A percentile compares a stretch with the other conserved stretches of the same genome.
These are phyloP conservation scores for Wickerhamia fluorescens DNA, from an alignment of 805 yeast genomes.

Conservation along the genomic window DNA sequence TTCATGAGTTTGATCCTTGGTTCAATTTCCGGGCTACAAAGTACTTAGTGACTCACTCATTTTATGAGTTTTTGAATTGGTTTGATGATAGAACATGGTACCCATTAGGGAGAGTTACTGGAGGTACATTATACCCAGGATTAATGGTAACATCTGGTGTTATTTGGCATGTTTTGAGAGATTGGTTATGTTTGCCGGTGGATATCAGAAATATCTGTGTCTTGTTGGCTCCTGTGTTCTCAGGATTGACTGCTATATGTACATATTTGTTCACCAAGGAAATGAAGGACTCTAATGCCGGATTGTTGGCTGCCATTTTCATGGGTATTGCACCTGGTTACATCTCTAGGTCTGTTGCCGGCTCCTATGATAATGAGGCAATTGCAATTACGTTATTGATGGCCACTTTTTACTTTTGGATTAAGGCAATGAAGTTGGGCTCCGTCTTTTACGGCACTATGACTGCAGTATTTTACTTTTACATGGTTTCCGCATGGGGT, in stretches of 20 bases:
- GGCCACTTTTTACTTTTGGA: constrained; percentile 95
- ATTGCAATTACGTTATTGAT: constrained; percentile 92
- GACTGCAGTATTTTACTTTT: constrained; percentile 86
- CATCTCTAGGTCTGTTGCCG: constrained; percentile 97
- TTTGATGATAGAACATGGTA: constrained; percentile 99
- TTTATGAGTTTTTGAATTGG: constrained; percentile 93
- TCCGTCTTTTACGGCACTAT: constrained; percentile 76
- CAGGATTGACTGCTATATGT: constrained; percentile 85
- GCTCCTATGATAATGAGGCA: constrained; percentile 98
- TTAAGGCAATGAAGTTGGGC: constrained; percentile 87
- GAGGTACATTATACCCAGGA: constrained; percentile 98
- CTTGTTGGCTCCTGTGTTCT: constrained; percentile 91
- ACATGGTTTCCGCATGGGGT: constrained; percentile 99
- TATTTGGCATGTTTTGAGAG: constrained; percentile 66
- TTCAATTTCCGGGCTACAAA: constrained; percentile 95
- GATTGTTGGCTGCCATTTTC: constrained; percentile 85
- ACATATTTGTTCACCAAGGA: constrained; percentile 85
- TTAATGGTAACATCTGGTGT: constrained; percentile 95
- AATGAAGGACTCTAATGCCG: constrained; percentile 85
- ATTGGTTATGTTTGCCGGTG: constrained; percentile 65
- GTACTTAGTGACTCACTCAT: constrained; percentile 75
- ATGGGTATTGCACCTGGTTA: constrained; percentile 99
- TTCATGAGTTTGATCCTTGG: constrained; percentile 98
- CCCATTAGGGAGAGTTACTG: constrained; percentile 97
- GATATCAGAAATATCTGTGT: constrained; percentile 97